Base-by-base conservation (phyloP, 2,329 filamentous ascomycete species). In the Xylariaceae sp. region DNA sequence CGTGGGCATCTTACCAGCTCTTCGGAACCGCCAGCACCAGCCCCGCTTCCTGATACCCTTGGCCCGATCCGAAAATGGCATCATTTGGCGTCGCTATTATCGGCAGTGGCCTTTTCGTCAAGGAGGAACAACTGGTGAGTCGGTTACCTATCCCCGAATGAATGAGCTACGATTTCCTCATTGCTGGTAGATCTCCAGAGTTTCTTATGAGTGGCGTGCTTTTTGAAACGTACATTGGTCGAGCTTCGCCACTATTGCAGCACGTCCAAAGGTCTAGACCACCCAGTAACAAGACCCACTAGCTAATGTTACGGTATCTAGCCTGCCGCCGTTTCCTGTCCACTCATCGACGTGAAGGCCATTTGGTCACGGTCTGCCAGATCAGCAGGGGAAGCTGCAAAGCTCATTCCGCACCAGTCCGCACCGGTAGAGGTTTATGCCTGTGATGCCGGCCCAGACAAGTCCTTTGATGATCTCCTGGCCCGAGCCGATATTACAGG, bases 21-120 rank as follows among this genome's bases (percentile, higher is more conserved):
- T n/a, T n/a, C n/a, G n/a, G n/a, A n/a, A n/a, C n/a, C n/a, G n/a
- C n/a, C n/a, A n/a, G n/a, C n/a, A n/a, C n/a, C n/a, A n/a, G n/a
- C n/a, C n/a, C n/a, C n/a, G n/a, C n/a, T n/a, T n/a, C n/a, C n/a
- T n/a, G n/a, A n/a, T 32, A 8, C 27, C 27, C 16, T 12, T 16
- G 27, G 27, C 27, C n/a, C 22, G 17, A 38, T 21, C 20, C 23
- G 12, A 41, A 7, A 45, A 60, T 67, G 64, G 55, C 55, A 38
- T 57, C 68, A 21, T 64, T 77, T 40, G 72, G 74, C 40, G 69
- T 82, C 40, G 78, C 78, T 6, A 70, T 82, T 23, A 70, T 82
- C 42, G 78, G 77, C 10, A 73, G 73, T 49, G 77, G 77, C 44
- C 77, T 80, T 56, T 80, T 80, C 54, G 73, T 73, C 40, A 71